phyloP scores from a whole-genome alignment of 768 basidiomycete genomes.

The Mycena leptocephala region DNA sequence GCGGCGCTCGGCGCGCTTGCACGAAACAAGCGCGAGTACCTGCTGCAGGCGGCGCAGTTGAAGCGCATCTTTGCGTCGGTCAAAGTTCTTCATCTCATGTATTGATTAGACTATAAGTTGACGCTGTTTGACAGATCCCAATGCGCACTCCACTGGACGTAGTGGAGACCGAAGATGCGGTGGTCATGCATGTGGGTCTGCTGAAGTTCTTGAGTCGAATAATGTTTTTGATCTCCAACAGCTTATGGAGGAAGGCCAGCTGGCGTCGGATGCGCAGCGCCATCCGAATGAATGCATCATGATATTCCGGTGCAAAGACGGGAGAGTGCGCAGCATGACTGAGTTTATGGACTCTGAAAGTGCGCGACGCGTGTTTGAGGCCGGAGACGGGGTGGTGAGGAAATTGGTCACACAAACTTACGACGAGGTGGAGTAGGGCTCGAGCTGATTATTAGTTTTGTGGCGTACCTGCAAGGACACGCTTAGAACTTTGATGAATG shows the following conservation, averaged over 20 bases:
- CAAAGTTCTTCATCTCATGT: neutral
- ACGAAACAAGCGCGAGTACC: slow-evolving; percentile 1
- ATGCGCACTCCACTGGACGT: neutral
- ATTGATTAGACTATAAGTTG: no score
- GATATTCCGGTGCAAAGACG: neutral
- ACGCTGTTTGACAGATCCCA: neutral
- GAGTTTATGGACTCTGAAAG: slow-evolving; percentile 7
- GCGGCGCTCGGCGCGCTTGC: neutral
- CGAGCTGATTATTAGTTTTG: no score
- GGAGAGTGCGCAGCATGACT: neutral
- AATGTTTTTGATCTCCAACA: no score
- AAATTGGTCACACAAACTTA: neutral
- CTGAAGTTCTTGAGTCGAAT: no score
- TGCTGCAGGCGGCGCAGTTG: neutral
- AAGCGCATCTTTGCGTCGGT: neutral
- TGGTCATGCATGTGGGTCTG: no score
- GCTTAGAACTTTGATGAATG: no score
- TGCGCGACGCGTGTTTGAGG: neutral
- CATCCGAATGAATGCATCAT: no score
- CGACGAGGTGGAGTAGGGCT: no score
- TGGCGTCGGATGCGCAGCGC: no score
- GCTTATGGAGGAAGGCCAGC: no score
- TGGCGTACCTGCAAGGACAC: no score
- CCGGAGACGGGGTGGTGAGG: neutral
- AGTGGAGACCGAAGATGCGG: no score